Base-by-base conservation (phyloP, 495 filamentous ascomycete genomes). In the Podospora fimiseda region DNA sequence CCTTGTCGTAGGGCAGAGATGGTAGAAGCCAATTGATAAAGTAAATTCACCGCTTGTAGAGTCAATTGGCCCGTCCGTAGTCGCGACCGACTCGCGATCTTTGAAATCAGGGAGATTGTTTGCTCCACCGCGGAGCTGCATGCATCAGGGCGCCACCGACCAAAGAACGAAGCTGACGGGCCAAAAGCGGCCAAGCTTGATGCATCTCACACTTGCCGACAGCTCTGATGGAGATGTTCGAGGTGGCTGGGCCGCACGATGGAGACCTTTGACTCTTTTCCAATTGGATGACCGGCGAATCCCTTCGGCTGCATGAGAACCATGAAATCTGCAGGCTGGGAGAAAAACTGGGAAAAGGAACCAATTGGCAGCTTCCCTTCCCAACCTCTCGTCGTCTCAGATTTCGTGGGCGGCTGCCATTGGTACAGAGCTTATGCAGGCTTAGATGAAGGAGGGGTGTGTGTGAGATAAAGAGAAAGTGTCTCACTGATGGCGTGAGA, bases 401-500 rank as follows among this genome's bases (percentile, higher is more conserved):
- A 42, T 40, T 56, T 61, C 60, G 59, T 67, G 61, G 59, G 64
- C 53, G 40, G 40, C 38, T 50, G 63, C 56, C 50, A 66, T 66
- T 66, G 63, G 63, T 43, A 50, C 53, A 38, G 14, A 23, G 24
- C 49, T 52, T 38, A 57, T 61, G 58, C 58, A 58, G 39, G 8
- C 39, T n/a, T 7, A 41, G 3, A 18, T 41, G 39, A 41, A 5
- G 16, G 3, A 6, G 39, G 39, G 39, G 39, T 37, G 33, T 37
- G 33, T 37, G 33, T 8, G 33, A 37, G 33, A 37, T n/a, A n/a
- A n/a, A n/a, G n/a, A n/a, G n/a, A n/a, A n/a, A n/a, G n/a, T n/a
- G n/a, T n/a, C n/a, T n/a, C n/a, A n/a, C n/a, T n/a, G n/a, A n/a
- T n/a, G n/a, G n/a, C n/a, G n/a, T n/a, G n/a, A n/a, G n/a, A n/a